These are phyloP conservation scores for Heimioporus retisporus DNA, from an alignment of 1,284 basidiomycete genomes.

Conservation along the genomic window DNA sequence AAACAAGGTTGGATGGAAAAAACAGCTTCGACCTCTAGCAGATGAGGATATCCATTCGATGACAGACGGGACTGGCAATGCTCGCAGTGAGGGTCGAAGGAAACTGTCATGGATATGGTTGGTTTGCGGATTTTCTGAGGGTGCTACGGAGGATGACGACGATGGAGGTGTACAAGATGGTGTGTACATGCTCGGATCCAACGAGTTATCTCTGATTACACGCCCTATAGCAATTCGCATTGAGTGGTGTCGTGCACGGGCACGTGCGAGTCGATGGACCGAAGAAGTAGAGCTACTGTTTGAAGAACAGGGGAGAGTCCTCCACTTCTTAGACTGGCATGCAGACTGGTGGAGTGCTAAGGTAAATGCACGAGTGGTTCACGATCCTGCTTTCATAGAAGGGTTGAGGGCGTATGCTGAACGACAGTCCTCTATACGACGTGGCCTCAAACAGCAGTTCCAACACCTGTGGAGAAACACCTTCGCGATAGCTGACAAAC, in stretches of 20 bases:
- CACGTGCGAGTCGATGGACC: neutral
- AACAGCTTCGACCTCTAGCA: neutral
- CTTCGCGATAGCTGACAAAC: no score
- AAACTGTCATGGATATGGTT: conserved; percentile 12
- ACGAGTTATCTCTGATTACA: neutral
- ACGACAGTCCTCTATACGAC: neutral
- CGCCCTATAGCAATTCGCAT: conserved; percentile 9
- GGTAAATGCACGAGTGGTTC: neutral
- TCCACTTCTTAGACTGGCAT: conserved; percentile 3
- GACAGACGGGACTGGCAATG: neutral
- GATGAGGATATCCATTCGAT: conserved; percentile 1
- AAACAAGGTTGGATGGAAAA: neutral
- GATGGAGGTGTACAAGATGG: no score
- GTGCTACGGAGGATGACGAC: no score
- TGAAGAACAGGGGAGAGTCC: neutral
- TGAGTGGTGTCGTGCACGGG: conserved; percentile 8
- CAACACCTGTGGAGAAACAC: neutral
- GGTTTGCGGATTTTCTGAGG: neutral
- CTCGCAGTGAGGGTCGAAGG: neutral
- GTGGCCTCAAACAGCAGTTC: neutral
- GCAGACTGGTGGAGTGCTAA: neutral
- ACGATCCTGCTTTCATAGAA: neutral
- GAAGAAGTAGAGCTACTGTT: conserved; percentile 4
- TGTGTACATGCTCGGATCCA: no score
- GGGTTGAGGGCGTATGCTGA: conserved; percentile 4